phyloP scores from a whole-genome alignment of 805 yeast genomes.

The Myxozyma vanderwaltii region DNA sequence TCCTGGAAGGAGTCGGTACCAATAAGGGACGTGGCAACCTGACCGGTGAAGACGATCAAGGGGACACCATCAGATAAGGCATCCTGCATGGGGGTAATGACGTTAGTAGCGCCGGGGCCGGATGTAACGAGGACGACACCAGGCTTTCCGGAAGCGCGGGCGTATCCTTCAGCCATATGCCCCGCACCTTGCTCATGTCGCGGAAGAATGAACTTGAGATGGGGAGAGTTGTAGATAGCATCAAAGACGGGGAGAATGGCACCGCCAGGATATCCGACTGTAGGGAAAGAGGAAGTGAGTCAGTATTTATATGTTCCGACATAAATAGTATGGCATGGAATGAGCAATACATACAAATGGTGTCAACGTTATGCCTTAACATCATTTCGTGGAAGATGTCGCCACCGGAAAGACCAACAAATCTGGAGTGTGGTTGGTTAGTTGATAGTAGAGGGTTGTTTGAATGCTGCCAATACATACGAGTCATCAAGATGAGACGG shows the following conservation, averaged over 20 bases:
- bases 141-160: conserved; percentile 92
- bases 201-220: conserved; percentile 88
- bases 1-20: conserved; percentile 99
- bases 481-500: conserved; percentile 29
- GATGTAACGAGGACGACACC: conserved; percentile 98
- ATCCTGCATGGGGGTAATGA: conserved; percentile 97
- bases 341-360: conserved; percentile 52
- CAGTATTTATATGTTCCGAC: not conserved
- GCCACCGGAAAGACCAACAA: conserved; percentile 97
- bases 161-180: conserved; percentile 99
- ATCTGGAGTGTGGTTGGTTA: conserved; percentile 47
- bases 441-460: not conserved
- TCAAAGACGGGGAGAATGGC: conserved; percentile 97
- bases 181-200: conserved; percentile 99
- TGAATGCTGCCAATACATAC: conserved; percentile 10
- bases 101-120: conserved; percentile 99
- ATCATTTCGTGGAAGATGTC: conserved; percentile 99
- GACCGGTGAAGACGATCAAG: conserved; percentile 94
- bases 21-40: conserved; percentile 91
- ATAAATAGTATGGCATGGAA: not conserved
- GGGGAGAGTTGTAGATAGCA: conserved; percentile 88
- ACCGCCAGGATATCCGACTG: conserved; percentile 95
- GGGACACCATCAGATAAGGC: conserved; percentile 98
- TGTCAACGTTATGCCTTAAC: conserved; percentile 92
- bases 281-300: conserved; percentile 1